phyloP scores from a whole-genome alignment of 2,329 filamentous ascomycete species.

The Emmonsia crescens region DNA sequence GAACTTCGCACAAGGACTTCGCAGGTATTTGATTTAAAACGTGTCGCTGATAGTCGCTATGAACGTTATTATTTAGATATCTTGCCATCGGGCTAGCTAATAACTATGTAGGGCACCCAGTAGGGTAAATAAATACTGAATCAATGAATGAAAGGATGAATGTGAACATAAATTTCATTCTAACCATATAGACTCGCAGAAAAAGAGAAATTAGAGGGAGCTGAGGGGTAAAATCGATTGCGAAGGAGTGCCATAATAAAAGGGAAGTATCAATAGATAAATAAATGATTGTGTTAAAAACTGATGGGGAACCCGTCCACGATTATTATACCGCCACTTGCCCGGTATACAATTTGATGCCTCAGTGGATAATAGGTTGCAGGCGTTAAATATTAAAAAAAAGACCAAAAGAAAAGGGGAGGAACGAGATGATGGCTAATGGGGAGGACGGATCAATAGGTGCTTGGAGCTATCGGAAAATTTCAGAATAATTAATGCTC shows the following conservation, averaged over 20 bases:
- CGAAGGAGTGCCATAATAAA: not conserved
- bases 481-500: not conserved
- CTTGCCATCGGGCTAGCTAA: not conserved
- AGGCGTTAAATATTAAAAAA: not conserved
- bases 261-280: not conserved
- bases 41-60: not conserved
- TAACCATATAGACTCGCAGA: not conserved
- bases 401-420: not conserved
- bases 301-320: not conserved
- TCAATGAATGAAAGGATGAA: not conserved
- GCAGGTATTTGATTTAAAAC: not conserved
- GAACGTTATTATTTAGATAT: not conserved
- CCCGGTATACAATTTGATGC: not conserved
- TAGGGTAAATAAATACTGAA: not conserved
- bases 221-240: not conserved
- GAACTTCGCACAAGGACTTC: not conserved
- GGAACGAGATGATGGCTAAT: not conserved
- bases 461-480: not conserved
- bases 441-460: not conserved
- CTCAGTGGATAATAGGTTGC: not conserved
- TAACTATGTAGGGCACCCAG: not conserved
- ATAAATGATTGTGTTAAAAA: not conserved
- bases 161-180: not conserved
- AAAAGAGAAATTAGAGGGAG: not conserved
- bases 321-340: not conserved